A percentile compares a stretch with the other conserved stretches of the same genome.
These are phyloP conservation scores for Orychophragmus violaceus DNA, from an alignment of 345 rosid species.

Conservation along the genomic window DNA sequence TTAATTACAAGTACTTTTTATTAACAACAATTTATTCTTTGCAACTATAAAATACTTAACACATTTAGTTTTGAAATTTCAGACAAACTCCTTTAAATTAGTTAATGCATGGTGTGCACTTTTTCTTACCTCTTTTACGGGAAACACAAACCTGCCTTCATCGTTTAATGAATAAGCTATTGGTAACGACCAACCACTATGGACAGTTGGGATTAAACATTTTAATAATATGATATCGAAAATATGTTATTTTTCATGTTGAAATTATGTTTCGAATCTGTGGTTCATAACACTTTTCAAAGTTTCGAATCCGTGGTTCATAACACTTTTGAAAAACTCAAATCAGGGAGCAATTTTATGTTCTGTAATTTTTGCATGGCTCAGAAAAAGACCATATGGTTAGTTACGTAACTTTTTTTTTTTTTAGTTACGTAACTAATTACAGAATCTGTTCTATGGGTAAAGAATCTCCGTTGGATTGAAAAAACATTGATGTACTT, in stretches of 20 bases:
- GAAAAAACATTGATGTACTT: neutral
- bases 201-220: neutral
- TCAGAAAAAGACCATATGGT: neutral
- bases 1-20: neutral
- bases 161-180: conserved; percentile 9
- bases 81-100: conserved; percentile 14
- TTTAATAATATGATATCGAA: neutral
- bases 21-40: neutral
- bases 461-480: neutral
- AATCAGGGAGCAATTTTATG: neutral
- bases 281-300: neutral
- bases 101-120: conserved; percentile 19
- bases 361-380: neutral
- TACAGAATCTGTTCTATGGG: neutral
- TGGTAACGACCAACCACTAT: conserved; percentile 18
- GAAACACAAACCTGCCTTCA: neutral
- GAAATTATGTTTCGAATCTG: neutral
- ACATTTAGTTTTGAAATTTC: neutral
- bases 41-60: neutral
- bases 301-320: neutral
- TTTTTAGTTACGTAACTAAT: neutral
- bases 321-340: neutral
- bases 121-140: neutral
- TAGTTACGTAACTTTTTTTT: neutral
- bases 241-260: neutral